phyloP scores from a whole-genome alignment of 1,284 basidiomycete genomes.

The Stygiomarasmius scandens region DNA sequence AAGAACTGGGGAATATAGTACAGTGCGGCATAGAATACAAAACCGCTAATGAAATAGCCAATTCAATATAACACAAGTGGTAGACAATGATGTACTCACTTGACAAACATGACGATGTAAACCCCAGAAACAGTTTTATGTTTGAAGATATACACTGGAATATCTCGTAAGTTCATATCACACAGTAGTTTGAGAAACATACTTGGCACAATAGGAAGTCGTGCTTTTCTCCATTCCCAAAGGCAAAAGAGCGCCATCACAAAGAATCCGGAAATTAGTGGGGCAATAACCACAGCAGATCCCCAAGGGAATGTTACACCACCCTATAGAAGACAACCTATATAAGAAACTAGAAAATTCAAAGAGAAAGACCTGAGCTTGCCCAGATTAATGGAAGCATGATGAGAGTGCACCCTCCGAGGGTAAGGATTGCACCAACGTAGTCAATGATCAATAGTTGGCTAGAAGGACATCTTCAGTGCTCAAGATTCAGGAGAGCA shows the following conservation, averaged over 20 bases:
- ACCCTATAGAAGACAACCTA: slow-evolving; percentile 42
- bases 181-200: too few relatives aligned
- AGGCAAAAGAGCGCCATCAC: slow-evolving; percentile 63
- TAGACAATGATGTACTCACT: slow-evolving; percentile 39
- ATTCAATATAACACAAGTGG: not conserved
- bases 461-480: too few relatives aligned
- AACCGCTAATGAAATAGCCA: slow-evolving; percentile 40
- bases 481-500: too few relatives aligned
- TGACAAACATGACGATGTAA: slow-evolving; percentile 68
- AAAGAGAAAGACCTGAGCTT: not conserved
- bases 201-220: slow-evolving; percentile 65
- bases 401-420: slow-evolving; percentile 16
- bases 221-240: slow-evolving; percentile 74
- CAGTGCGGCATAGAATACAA: slow-evolving; percentile 61
- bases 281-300: slow-evolving; percentile 64
- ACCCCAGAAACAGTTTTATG: slow-evolving; percentile 70
- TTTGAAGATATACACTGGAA: slow-evolving; percentile 71
- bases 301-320: slow-evolving; percentile 71
- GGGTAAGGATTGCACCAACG: slow-evolving; percentile 17
- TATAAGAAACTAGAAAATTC: not conserved
- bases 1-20: slow-evolving; percentile 78
- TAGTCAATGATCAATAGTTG: slow-evolving; percentile 19
- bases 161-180: too few relatives aligned
- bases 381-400: slow-evolving; percentile 21
- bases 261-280: slow-evolving; percentile 58